Conservation (phyloP, 2,329 filamentous ascomycete species). For the Penicillium capsulatum region DNA sequence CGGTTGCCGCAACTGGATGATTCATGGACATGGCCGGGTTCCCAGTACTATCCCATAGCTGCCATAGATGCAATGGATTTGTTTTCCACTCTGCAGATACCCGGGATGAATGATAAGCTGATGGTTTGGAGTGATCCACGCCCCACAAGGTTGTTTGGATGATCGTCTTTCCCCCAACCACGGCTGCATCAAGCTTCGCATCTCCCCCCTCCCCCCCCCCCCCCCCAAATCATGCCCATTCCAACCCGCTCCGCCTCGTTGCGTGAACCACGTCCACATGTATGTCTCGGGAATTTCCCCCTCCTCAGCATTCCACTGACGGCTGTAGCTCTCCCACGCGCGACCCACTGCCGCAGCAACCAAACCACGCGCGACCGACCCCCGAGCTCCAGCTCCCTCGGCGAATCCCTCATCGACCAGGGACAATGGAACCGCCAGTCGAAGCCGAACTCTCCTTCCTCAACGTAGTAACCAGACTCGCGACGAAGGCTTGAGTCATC, state of each 20-base stretch:
- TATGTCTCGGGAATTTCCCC: slow-evolving; percentile 17
- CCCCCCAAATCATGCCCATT: slow-evolving; percentile 33
- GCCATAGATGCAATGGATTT: no score
- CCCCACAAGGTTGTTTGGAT: neutral
- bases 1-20: no score
- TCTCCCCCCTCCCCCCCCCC: no score
- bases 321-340: slow-evolving; percentile 11
- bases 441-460: slow-evolving; percentile 32
- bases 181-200: no score
- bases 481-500: slow-evolving; percentile 16
- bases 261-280: slow-evolving; percentile 34
- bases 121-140: no score
- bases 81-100: no score
- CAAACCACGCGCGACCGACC: slow-evolving; percentile 19
- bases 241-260: slow-evolving; percentile 37
- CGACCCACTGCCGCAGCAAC: neutral
- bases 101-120: no score
- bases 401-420: slow-evolving; percentile 9
- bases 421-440: slow-evolving; percentile 19
- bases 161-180: no score
- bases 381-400: slow-evolving; percentile 12
- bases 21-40: no score
- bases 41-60: no score
- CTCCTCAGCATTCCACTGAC: slow-evolving; percentile 17
- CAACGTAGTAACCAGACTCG: slow-evolving; percentile 24